Base-by-base conservation (phyloP, 805 yeast species). In the Wickerhamomyces tratensis region DNA sequence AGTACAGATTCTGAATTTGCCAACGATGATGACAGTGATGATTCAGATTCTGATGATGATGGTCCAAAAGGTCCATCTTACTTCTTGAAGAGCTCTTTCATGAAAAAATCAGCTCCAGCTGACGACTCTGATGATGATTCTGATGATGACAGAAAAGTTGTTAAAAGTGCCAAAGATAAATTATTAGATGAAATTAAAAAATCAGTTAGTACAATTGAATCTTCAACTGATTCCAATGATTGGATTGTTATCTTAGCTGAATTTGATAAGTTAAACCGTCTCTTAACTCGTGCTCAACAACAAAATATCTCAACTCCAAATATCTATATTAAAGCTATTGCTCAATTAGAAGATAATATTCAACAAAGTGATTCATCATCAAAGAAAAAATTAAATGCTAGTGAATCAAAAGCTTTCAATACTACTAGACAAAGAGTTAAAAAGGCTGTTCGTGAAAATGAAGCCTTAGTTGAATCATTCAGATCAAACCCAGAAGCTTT, bases 91-190 rank as follows among this genome's bases (percentile, higher is more conserved):
- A 56, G 63, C 33, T 64, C 60, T 40, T 61, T 63, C 44, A 58
- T 63, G 44, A 63, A 60, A 42, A 58, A 59, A 37, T 62, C 64
- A 35, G 67, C 64, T 36, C 64, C 65, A 25, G 68, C 49, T 36
- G 59, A 58, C 36, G 67, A 64, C 35, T 64, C 65, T 8, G 73
- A 66, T 25, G 68, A 65, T 37, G 78, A 74, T 41, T 73, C 75
- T 43, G 85, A 73, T 46, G 77, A 70, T 48, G 77, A 71, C 57
- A 82, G 79, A 61, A 84, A 82, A 52, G 87, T 88, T 36, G 96
- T 91, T 52, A 89, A 86, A 68, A 80, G 93, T 45, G 96, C 97
- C 42, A 86, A 83, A 67, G 98, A 89, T 50, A 93, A 91, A 69
- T 72, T 88, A 46, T 62, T 88, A 53, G 97, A 88, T 59, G 98